These are phyloP conservation scores for Chenopodium suecicum DNA, from an alignment of 148 eudicot species.

Conservation along the genomic window DNA sequence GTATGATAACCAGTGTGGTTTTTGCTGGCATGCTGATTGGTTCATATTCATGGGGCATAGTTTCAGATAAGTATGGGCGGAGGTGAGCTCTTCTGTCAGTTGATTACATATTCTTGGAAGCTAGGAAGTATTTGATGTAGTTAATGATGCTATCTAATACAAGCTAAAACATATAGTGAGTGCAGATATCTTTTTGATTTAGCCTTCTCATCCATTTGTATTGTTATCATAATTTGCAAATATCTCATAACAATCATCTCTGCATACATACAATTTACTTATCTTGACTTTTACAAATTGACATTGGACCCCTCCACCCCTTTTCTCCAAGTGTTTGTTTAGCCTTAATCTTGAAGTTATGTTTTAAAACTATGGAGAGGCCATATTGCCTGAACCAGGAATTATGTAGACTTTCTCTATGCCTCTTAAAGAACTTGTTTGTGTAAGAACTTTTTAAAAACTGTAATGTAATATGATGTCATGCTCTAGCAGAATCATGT, in stretches of 20 bases:
- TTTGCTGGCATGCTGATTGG: conserved; percentile 86
- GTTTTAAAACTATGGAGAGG: not conserved
- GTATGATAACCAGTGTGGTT: conserved; percentile 66
- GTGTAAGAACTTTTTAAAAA: not conserved
- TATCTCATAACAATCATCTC: not conserved
- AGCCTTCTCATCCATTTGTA: not conserved
- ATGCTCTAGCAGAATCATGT: not conserved
- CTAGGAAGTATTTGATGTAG: not conserved
- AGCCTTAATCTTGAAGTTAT: not conserved
- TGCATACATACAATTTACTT: not conserved
- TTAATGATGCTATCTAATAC: not conserved
- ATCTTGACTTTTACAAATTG: not conserved
- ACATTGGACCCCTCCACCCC: not conserved
- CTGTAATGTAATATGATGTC: not conserved
- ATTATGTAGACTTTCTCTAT: not conserved
- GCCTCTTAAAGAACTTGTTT: not conserved
- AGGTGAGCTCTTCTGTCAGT: conserved; percentile 41
- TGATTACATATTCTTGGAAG: not conserved
- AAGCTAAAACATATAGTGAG: not conserved
- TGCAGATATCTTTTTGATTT: not conserved
- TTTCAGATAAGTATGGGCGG: conserved; percentile 70
- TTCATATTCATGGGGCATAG: conserved; percentile 70
- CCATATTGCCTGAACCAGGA: not conserved
- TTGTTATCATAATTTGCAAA: not conserved
- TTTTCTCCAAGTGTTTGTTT: not conserved